A percentile compares a stretch with the other conserved stretches of the same genome.
phyloP scores from a whole-genome alignment of 129 eudicot species.

The Oenanthe sinensis region DNA sequence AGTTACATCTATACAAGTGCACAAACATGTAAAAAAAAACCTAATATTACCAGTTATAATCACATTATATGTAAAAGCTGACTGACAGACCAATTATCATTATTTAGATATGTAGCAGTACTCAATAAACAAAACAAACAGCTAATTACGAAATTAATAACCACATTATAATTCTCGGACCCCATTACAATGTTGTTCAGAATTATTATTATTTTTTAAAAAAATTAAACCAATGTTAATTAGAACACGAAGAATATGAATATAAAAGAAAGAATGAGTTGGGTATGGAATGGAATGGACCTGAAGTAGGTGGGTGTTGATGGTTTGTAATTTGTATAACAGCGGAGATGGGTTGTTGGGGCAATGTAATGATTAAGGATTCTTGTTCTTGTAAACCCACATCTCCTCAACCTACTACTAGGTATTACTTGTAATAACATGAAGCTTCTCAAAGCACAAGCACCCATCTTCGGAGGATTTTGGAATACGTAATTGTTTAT shows the following conservation, averaged over 20 bases:
- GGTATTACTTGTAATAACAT: neutral
- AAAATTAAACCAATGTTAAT: neutral
- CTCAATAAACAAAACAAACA: neutral
- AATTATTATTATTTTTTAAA: too few relatives aligned
- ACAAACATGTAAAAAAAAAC: neutral
- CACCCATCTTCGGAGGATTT: neutral
- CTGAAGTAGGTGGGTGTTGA: conserved; percentile 86
- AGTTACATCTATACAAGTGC: neutral
- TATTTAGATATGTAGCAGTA: neutral
- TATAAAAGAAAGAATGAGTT: neutral
- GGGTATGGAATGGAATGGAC: conserved; percentile 13
- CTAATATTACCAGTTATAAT: neutral
- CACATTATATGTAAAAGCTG: neutral
- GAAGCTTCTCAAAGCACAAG: neutral
- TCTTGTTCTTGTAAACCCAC: neutral
- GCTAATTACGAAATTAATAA: neutral
- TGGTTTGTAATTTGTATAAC: conserved; percentile 43
- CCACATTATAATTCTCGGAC: neutral
- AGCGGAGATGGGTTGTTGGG: conserved; percentile 19
- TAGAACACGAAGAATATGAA: neutral
- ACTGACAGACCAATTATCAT: neutral
- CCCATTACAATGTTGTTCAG: neutral
- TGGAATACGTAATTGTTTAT: neutral
- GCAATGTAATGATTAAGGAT: neutral
- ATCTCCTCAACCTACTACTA: neutral